phyloP scores from a whole-genome alignment of 129 eudicot genomes.

The Flaveria brownii region DNA sequence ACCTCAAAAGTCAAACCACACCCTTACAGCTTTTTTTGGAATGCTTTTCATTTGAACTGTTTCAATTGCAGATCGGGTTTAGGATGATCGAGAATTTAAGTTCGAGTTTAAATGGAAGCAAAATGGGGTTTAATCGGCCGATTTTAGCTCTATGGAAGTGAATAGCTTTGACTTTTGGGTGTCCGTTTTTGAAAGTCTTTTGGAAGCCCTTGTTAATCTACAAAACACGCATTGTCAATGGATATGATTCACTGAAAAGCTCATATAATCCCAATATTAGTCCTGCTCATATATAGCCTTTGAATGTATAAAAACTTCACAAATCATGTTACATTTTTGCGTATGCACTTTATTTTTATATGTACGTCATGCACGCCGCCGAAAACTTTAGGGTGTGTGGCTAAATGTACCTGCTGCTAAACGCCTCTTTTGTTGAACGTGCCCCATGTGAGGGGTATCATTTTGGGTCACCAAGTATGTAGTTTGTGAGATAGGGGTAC shows the following conservation, averaged over 20 bases:
- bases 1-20: not conserved
- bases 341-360: too few relatives aligned
- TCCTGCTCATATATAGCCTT: too few relatives aligned
- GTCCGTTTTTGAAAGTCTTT: slow-evolving; percentile 21
- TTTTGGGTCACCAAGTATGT: too few relatives aligned
- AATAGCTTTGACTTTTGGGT: slow-evolving; percentile 28
- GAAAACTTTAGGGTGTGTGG: too few relatives aligned
- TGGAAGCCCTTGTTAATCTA: slow-evolving; percentile 23
- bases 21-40: not conserved
- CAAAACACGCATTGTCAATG: slow-evolving; percentile 11
- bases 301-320: too few relatives aligned
- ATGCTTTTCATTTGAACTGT: not conserved
- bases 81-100: slow-evolving; percentile 66
- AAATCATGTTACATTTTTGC: too few relatives aligned
- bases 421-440: too few relatives aligned
- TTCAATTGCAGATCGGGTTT: slow-evolving; percentile 74
- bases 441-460: too few relatives aligned
- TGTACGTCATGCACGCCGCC: too few relatives aligned
- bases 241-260: slow-evolving; percentile 22
- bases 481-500: too few relatives aligned
- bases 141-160: slow-evolving; percentile 88
- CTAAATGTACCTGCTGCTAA: too few relatives aligned
- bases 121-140: slow-evolving; percentile 74
- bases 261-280: not conserved
- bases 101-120: slow-evolving; percentile 56